Conservation (phyloP, 768 basidiomycete species). For the Asterophora parasitica region DNA sequence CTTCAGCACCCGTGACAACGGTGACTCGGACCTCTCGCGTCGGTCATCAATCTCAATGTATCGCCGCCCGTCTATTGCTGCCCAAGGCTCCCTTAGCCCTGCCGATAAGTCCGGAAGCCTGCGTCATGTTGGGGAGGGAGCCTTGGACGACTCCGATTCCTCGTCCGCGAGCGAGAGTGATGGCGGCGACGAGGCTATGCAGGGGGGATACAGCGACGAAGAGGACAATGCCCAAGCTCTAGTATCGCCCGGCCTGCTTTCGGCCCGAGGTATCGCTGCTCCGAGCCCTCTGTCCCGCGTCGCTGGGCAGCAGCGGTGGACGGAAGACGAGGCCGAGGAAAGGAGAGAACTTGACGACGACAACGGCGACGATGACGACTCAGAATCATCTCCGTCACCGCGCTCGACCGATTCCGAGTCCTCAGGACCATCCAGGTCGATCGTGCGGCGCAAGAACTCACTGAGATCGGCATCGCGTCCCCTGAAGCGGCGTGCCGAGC, state of each 20-base stretch:
- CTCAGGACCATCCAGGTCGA: conserved; percentile 30
- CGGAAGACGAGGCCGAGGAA: conserved; percentile 40
- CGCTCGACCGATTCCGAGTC: conserved; percentile 63
- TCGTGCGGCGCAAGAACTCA: conserved; percentile 17
- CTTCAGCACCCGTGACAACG: conserved; percentile 33
- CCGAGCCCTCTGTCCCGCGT: conserved; percentile 67
- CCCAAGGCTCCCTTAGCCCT: conserved; percentile 28
- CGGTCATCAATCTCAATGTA: conserved; percentile 32
- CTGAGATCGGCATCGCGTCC: conserved; percentile 28
- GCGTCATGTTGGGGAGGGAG: conserved; percentile 71
- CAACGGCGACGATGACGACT: conserved; percentile 34
- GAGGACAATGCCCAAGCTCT: conserved; percentile 25
- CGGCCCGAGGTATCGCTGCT: conserved; percentile 30
- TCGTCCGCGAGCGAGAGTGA: conserved; percentile 37
- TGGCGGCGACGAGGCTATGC: conserved; percentile 22
- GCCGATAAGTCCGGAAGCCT: conserved; percentile 39
- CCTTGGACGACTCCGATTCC: conserved; percentile 74
- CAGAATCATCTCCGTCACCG: conserved; percentile 50
- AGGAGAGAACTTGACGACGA: conserved; percentile 30
- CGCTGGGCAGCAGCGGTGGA: conserved; percentile 50
- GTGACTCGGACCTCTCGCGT: conserved; percentile 27
- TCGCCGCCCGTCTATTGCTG: conserved; percentile 41
- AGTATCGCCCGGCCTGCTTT: conserved; percentile 30
- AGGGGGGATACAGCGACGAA: conserved; percentile 31
- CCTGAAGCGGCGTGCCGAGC: conserved; percentile 22